These are phyloP conservation scores for Cinnamomum micranthum DNA, from an alignment of 164 flowering plant genomes.

Conservation along the genomic window DNA sequence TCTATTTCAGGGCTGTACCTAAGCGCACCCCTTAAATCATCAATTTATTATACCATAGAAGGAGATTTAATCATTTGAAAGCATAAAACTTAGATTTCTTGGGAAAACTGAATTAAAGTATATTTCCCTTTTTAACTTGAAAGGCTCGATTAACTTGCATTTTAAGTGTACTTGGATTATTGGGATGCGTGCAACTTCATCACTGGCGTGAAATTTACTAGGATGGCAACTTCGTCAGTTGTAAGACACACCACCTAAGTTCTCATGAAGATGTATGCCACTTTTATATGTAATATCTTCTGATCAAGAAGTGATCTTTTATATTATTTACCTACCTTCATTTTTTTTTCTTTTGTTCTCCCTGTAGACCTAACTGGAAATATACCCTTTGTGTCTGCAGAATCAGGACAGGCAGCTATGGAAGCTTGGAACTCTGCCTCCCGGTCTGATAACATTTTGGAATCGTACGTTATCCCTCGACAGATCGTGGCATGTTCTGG, in stretches of 20 bases:
- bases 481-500: slow-evolving; percentile 35
- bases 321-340: background rate
- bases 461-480: slow-evolving; percentile 25
- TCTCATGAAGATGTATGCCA: background rate
- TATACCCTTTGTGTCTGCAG: slow-evolving; percentile 14
- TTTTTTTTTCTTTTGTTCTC: background rate
- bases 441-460: slow-evolving; percentile 34
- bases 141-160: too few relatives aligned
- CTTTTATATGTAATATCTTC: background rate
- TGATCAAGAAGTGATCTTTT: background rate
- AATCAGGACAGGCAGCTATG: slow-evolving; percentile 32
- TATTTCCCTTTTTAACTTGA: too few relatives aligned
- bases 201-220: too few relatives aligned
- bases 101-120: too few relatives aligned
- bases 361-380: background rate
- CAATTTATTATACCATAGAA: too few relatives aligned
- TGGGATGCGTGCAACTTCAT: too few relatives aligned
- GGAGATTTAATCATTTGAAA: too few relatives aligned
- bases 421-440: slow-evolving; percentile 34
- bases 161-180: too few relatives aligned
- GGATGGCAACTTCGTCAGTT: too few relatives aligned
- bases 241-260: background rate
- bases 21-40: too few relatives aligned
- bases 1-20: too few relatives aligned
- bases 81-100: too few relatives aligned